Base-by-base conservation (phyloP, 2,329 filamentous ascomycete species). In the Raffaelea arxii region DNA sequence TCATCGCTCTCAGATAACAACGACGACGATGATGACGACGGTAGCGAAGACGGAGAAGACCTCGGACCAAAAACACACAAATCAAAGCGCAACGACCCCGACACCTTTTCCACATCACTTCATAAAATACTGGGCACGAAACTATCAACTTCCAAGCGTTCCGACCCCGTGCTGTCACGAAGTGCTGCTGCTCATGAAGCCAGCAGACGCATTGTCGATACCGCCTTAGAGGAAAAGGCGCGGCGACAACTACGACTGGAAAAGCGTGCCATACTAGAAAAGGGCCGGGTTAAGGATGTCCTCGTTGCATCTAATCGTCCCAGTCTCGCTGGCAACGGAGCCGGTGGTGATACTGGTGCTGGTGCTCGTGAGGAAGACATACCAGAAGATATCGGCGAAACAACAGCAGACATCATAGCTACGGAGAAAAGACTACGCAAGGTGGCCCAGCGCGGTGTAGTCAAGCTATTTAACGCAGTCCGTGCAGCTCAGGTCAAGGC, bases 391-490 rank as follows among this genome's bases (percentile, higher is more conserved):
- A n/a, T n/a, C 32, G 59, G 57, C 49, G 67, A 72, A 46, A 77
- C 75, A 19, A 75, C 75, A 23, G 67, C 67, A 16, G 69, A 75
- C 52, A 73, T 77, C 23, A 61, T 79, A 58, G 86, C 85, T 59
- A 77, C 82, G 56, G 91, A 97, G 71, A 84, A 82, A 67, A 72
- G 79, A 53, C 64, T 97, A 59, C 80, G 86, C 58, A 92, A 94
- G 70, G 88, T 86, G 42, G 90, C 90, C 39, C 88, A 96, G 66
- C 77, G 88, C 46, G 91, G 91, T 77, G 92, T 98, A 36, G 84
- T 97, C 22, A 94, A 91, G 71, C 72, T 98, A 49, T 98, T 98
- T 68, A 96, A 97, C 63, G 92, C 92, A 0, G 89, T 98, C 25
- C 75, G 91, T 39, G 87, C 87, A 21, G 90, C 92, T 14, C 92